phyloP scores from a whole-genome alignment of 805 yeast genomes.

The Komagataella kurtzmanii region DNA sequence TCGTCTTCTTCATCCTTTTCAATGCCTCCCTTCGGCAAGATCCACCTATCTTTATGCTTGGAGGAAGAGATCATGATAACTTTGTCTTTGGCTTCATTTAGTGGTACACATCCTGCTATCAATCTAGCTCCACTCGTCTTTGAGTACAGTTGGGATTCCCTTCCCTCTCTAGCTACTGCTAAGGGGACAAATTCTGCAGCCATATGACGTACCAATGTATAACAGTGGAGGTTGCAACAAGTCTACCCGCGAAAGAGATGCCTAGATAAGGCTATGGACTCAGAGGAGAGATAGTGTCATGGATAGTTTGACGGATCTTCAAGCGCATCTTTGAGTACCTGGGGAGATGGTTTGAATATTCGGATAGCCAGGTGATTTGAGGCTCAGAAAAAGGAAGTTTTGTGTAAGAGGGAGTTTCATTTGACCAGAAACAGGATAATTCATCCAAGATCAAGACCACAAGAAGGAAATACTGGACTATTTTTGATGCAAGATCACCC shows the following conservation, averaged over 20 bases:
- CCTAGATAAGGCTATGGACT: background rate
- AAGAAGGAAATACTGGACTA: too few species aligned
- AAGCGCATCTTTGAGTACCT: background rate
- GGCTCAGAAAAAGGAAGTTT: too few species aligned
- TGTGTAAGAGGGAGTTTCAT: too few species aligned
- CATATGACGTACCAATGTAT: background rate
- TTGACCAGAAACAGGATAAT: too few species aligned
- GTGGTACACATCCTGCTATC: conserved; percentile 86
- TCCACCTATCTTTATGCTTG: conserved; percentile 61
- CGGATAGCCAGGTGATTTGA: too few species aligned
- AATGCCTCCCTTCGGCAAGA: conserved; percentile 92
- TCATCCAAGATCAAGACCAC: too few species aligned
- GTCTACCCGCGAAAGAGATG: background rate
- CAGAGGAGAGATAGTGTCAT: background rate
- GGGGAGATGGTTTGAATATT: background rate
- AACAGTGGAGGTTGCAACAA: background rate
- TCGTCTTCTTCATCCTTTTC: conserved; percentile 63
- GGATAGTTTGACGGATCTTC: background rate
- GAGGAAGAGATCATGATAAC: conserved; percentile 74
- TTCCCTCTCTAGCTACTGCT: conserved; percentile 33
- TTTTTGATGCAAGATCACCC: too few species aligned
- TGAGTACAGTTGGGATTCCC: conserved; percentile 48
- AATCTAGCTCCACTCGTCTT: conserved; percentile 59
- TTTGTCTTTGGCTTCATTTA: conserved; percentile 39
- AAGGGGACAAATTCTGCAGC: background rate